Conservation (phyloP, 805 yeast species). For the Myxozyma vanderwaltii region DNA sequence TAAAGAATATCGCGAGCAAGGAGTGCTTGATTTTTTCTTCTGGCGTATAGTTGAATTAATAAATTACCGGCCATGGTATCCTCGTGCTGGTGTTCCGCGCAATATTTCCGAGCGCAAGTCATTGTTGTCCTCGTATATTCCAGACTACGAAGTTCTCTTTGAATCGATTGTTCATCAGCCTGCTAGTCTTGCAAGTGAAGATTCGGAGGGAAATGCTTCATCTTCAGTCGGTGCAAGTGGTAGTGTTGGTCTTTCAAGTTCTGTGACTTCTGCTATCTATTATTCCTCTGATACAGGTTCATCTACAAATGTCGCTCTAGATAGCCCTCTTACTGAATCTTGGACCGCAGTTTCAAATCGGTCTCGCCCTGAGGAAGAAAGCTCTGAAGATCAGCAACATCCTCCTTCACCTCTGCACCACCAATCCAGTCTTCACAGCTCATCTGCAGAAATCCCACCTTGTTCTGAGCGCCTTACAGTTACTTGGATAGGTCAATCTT, state of each 20-base stretch:
- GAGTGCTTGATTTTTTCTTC: constrained; percentile 78
- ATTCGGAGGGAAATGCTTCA: neutral
- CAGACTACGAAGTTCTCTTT: constrained; percentile 53
- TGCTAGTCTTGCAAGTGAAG: constrained; percentile 12
- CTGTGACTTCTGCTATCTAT: constrained; percentile 26
- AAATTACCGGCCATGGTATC: constrained; percentile 48
- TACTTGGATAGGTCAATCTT: constrained; percentile 95
- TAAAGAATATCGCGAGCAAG: constrained; percentile 84
- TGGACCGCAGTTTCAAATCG: constrained; percentile 25
- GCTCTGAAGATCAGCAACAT: neutral
- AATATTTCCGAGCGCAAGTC: constrained; percentile 53
- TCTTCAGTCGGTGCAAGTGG: neutral
- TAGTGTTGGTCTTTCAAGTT: constrained; percentile 16
- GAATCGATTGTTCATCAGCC: constrained; percentile 26
- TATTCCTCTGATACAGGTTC: constrained; percentile 33
- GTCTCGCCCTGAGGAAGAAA: constrained; percentile 2
- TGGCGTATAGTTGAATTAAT: constrained; percentile 73
- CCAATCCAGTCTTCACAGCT: constrained; percentile 4
- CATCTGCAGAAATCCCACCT: constrained; percentile 39
- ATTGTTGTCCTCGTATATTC: constrained; percentile 60
- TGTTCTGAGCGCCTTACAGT: constrained; percentile 56
- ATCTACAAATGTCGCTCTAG: constrained; percentile 26
- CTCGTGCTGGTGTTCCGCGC: constrained; percentile 62
- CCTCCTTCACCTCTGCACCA: neutral
- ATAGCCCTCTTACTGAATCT: constrained; percentile 21